Evolutionary conservation across 2,329 filamentous ascomycete genomes (phyloP).

Genomic region (Bipolaris bicolor): DNA sequence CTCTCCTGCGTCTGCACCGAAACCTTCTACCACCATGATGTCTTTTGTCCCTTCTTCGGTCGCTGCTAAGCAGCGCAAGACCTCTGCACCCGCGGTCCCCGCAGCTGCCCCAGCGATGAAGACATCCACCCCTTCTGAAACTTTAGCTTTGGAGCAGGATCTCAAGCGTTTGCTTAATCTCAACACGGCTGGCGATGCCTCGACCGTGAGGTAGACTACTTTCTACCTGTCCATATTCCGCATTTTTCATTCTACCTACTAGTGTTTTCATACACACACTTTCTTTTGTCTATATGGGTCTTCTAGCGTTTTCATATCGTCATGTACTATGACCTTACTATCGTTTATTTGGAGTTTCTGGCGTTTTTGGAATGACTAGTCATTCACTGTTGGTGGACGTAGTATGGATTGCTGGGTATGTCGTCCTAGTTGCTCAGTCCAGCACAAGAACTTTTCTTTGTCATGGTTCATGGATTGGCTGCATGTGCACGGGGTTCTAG

Average conservation of each 20-base stretch:
- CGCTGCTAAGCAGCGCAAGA: conserved; percentile 39
- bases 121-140: conserved; percentile 25
- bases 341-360: conserved; percentile 28
- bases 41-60: conserved; percentile 48
- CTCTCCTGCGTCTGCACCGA: conserved; percentile 25
- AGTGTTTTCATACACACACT: conserved; percentile 17
- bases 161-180: conserved; percentile 47
- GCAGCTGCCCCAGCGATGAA: conserved; percentile 24
- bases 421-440: conserved; percentile 12
- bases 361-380: conserved; percentile 27
- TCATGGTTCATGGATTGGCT: conserved; percentile 22
- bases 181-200: conserved; percentile 27
- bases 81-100: conserved; percentile 25
- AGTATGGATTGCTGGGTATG: conserved; percentile 18
- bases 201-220: conserved; percentile 31
- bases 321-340: conserved; percentile 26
- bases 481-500: conserved; percentile 17
- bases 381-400: conserved; percentile 17
- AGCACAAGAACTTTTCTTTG: conserved; percentile 17
- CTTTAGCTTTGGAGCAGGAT: conserved; percentile 43
- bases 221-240: conserved; percentile 32
- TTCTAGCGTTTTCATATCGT: conserved; percentile 24
- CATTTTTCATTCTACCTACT: conserved; percentile 19
- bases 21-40: conserved; percentile 36
- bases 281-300: conserved; percentile 34